A percentile compares a stretch with the other conserved stretches of the same genome.
Evolutionary conservation across 768 basidiomycete genomes (phyloP).

Genomic region (Lactarius pseudohatsudake): DNA sequence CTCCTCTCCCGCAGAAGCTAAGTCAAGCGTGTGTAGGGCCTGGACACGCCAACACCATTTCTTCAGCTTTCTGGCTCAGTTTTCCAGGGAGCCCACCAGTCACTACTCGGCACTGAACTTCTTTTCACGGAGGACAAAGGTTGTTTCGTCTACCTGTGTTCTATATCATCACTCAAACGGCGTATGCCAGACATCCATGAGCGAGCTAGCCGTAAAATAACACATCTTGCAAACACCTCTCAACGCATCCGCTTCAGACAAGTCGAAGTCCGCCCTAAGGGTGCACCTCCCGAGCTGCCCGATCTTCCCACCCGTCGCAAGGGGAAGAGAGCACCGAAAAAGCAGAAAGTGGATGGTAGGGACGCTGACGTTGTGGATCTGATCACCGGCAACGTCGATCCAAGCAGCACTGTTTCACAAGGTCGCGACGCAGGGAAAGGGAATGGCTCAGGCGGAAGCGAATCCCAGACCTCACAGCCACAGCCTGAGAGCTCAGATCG

Average conservation of each 20-base stretch:
- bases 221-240: constrained; percentile 60
- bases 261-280: constrained; percentile 55
- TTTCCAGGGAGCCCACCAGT: constrained; percentile 66
- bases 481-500: constrained; percentile 1
- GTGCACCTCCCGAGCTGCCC: neutral
- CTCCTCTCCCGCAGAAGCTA: neutral
- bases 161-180: neutral
- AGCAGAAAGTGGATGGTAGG: constrained; percentile 1
- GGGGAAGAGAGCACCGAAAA: constrained; percentile 8
- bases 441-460: neutral
- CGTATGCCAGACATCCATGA: constrained; percentile 44
- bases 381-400: constrained; percentile 19
- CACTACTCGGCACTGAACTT: constrained; percentile 72
- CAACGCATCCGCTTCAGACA: constrained; percentile 73
- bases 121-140: constrained; percentile 72
- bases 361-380: constrained; percentile 12
- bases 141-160: constrained; percentile 26
- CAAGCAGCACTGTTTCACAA: neutral
- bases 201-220: constrained; percentile 49
- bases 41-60: constrained; percentile 76
- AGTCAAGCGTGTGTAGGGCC: constrained; percentile 42
- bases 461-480: neutral
- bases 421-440: constrained; percentile 3
- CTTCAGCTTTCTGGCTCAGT: constrained; percentile 75
- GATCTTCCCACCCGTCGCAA: constrained; percentile 2